Base-by-base conservation (phyloP, 1,139 yeast species). In the Diutina scorzettiae region DNA sequence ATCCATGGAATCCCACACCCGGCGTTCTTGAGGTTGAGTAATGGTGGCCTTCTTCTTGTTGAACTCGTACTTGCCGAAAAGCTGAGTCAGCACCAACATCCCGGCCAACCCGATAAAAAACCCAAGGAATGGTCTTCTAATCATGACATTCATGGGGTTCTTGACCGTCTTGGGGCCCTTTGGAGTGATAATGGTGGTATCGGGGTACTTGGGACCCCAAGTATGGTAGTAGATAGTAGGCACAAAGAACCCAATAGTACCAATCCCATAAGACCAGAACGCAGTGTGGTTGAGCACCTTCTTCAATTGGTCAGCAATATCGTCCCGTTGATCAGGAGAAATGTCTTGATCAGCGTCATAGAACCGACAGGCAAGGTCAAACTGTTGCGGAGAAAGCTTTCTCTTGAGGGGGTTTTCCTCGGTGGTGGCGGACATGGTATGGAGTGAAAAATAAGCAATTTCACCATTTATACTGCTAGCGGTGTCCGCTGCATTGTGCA, bases 341-440 rank as follows among this genome's bases (percentile, higher is more conserved):
- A 69, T 55, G 32, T 53, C 45, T 36, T 58, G 63, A 49, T 69
- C 73, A 1, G 71, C 72, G 46, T 68, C 69, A 48, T 66, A 68
- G 48, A 69, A 69, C 33, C 56, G 50, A 30, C 66, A 60, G 44
- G 64, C 57, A 19, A 67, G 66, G 31, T 63, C 53, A 51, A 66
- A 62, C 48, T 67, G 69, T 12, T 55, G 50, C 1, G 67, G 66
- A 7, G 63, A 55, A 20, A 64, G 54, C 45, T 49, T 54, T 21
- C 57, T 54, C 19, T 34, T 23, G 27, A 34, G 28, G 16, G 39
- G 39, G 19, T 34, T 34, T 23, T 34, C 39, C 28, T 21, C n/a
- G n/a, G n/a, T n/a, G n/a, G n/a, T n/a, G n/a, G n/a, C n/a, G n/a
- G n/a, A n/a, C n/a, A n/a, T n/a, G n/a, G n/a, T n/a, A n/a, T n/a